phyloP scores from a whole-genome alignment of 257 asterid genomes.

The Plantago elongata region DNA sequence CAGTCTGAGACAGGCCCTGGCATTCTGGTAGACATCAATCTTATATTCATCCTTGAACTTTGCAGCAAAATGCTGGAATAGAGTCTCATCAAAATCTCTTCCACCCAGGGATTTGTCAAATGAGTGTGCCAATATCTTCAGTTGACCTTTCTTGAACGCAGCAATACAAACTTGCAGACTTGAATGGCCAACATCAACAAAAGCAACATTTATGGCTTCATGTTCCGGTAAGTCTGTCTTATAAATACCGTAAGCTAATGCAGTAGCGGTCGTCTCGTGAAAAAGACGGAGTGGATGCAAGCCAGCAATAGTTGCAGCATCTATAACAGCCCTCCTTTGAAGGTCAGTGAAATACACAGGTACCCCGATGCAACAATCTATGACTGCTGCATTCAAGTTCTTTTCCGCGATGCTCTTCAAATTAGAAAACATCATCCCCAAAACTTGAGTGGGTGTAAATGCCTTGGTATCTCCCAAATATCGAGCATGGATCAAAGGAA shows the following conservation, averaged over 20 bases:
- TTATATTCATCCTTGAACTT: conserved; percentile 88
- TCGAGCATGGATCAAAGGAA: conserved; percentile 67
- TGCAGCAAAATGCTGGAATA: conserved; percentile 81
- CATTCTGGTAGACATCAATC: conserved; percentile 84
- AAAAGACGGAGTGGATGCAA: conserved; percentile 82
- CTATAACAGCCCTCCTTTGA: conserved; percentile 86
- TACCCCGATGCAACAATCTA: conserved; percentile 90
- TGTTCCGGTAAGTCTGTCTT: conserved; percentile 88
- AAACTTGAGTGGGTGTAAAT: conserved; percentile 80
- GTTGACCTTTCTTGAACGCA: conserved; percentile 91
- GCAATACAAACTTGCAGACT: conserved; percentile 94
- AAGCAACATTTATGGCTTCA: conserved; percentile 72
- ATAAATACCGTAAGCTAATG: conserved; percentile 90
- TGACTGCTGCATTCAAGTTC: conserved; percentile 83
- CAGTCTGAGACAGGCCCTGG: conserved; percentile 85
- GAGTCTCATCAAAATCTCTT: conserved; percentile 87
- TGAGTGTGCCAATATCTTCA: conserved; percentile 82
- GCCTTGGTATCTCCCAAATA: conserved; percentile 74
- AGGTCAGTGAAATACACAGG: conserved; percentile 92
- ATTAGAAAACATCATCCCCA: conserved; percentile 84
- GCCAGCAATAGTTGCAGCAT: conserved; percentile 95
- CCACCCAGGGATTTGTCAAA: conserved; percentile 89
- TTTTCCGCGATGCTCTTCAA: conserved; percentile 78
- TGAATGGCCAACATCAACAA: conserved; percentile 82
- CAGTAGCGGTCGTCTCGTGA: conserved; percentile 98